Evolutionary conservation across 495 filamentous ascomycete genomes (phyloP).

Genomic region (Sphaerosporella brunnea): DNA sequence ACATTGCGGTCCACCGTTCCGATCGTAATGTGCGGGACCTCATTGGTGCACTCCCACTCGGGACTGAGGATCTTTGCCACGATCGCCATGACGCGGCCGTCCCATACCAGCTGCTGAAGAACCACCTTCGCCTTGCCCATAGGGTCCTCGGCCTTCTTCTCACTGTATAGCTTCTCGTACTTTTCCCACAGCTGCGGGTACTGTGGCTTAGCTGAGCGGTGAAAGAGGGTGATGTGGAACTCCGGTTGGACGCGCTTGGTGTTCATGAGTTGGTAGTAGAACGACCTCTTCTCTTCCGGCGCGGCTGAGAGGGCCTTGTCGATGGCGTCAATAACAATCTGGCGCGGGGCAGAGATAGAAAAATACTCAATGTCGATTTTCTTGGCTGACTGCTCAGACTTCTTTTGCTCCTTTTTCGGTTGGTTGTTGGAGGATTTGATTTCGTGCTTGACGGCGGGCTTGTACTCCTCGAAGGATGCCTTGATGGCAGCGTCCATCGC

Average conservation of each 20-base stretch:
- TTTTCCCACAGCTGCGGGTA: conserved; percentile 52
- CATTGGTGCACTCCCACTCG: conserved; percentile 54
- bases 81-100: conserved; percentile 72
- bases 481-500: conserved; percentile 71
- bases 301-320: not conserved
- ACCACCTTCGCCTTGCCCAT: conserved; percentile 34
- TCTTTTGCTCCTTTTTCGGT: conserved; percentile 29
- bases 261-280: conserved; percentile 60
- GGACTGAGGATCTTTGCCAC: conserved; percentile 48
- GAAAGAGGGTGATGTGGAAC: conserved; percentile 94
- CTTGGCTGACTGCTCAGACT: conserved; percentile 14
- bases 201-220: conserved; percentile 43
- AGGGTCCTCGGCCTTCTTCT: conserved; percentile 28
- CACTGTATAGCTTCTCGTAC: conserved; percentile 37
- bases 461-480: conserved; percentile 44
- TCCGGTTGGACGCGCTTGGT: conserved; percentile 54
- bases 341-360: conserved; percentile 32
- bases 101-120: conserved; percentile 48
- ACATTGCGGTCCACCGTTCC: conserved; percentile 54
- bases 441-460: conserved; percentile 54
- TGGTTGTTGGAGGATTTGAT: conserved; percentile 33
- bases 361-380: conserved; percentile 62
- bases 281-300: conserved; percentile 28
- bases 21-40: conserved; percentile 71
- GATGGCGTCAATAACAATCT: not conserved